phyloP scores from a whole-genome alignment of 192 early-diverging fungal species.

The Gamsiella multidivaricata region DNA sequence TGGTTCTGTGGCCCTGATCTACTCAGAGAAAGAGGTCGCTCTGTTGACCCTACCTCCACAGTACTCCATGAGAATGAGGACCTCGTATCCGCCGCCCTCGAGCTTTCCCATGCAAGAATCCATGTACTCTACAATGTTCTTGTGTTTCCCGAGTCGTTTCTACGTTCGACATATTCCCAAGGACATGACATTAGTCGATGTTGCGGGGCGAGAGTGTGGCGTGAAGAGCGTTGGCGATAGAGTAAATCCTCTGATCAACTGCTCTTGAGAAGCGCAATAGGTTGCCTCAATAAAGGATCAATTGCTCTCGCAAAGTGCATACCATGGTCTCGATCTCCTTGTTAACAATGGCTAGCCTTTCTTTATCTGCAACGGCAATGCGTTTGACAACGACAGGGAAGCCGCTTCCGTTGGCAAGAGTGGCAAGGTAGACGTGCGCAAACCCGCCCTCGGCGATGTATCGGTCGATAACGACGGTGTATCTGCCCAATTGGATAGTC shows the following conservation, averaged over 20 bases:
- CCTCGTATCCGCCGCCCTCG: constrained; percentile 75
- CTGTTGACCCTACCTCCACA: constrained; percentile 71
- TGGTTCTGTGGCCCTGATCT: background rate
- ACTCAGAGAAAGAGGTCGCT: background rate
- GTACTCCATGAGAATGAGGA: constrained; percentile 93
- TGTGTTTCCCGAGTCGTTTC: constrained; percentile 78
- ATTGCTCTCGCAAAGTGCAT: constrained; percentile 1
- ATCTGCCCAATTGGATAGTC: constrained; percentile 63
- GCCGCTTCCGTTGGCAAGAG: constrained; percentile 58
- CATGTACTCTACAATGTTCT: constrained; percentile 84
- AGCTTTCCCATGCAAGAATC: constrained; percentile 73
- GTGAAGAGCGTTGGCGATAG: too few relatives aligned
- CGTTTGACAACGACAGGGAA: constrained; percentile 83
- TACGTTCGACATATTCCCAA: too few relatives aligned
- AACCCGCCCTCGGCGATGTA: constrained; percentile 90
- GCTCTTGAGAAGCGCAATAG: too few relatives aligned
- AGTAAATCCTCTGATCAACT: too few relatives aligned
- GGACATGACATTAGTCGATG: background rate
- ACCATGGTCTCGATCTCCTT: constrained; percentile 87
- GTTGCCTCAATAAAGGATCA: too few relatives aligned
- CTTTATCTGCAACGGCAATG: constrained; percentile 76
- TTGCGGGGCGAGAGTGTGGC: too few relatives aligned
- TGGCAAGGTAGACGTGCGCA: constrained; percentile 90
- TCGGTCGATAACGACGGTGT: constrained; percentile 73
- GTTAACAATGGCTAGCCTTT: constrained; percentile 68